These are phyloP conservation scores for Cordyceps javanica DNA, from an alignment of 2,329 filamentous ascomycete genomes.

Conservation along the genomic window DNA sequence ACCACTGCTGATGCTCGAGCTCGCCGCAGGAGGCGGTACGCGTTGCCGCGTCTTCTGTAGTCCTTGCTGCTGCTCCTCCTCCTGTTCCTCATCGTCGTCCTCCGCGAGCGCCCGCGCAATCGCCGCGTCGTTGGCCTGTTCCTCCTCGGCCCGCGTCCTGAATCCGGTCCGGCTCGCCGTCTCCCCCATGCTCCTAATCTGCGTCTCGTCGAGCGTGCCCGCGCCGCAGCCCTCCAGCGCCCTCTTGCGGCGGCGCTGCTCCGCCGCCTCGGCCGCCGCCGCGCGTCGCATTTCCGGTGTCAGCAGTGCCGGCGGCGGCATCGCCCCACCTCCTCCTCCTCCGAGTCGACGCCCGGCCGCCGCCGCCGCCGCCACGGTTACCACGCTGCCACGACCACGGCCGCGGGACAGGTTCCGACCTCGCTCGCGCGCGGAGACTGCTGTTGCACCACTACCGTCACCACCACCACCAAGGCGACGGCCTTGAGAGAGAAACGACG, in stretches of 20 bases:
- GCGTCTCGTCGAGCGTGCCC: constrained; percentile 57
- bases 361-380: not conserved
- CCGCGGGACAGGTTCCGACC: constrained; percentile 53
- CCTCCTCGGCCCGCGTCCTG: constrained; percentile 77
- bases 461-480: constrained; percentile 60
- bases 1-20: too few species aligned
- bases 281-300: constrained; percentile 1
- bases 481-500: constrained; percentile 76
- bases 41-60: too few species aligned
- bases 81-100: constrained; percentile 24
- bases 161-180: constrained; percentile 66
- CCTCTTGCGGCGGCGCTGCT: constrained; percentile 60
- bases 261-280: constrained; percentile 27
- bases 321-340: constrained; percentile 3
- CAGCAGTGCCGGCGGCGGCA: too few species aligned
- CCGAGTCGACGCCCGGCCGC: constrained; percentile 10
- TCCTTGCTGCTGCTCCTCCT: not conserved
- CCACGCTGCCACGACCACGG: not conserved
- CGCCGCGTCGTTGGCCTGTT: constrained; percentile 80
- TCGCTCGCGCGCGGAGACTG: constrained; percentile 49
- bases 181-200: constrained; percentile 59
- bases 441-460: constrained; percentile 30
- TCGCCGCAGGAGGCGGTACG: too few species aligned
- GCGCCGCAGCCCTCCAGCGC: constrained; percentile 71
- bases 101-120: constrained; percentile 84